Base-by-base conservation (phyloP, 768 basidiomycete genomes). In the Tylopilus sp. region DNA sequence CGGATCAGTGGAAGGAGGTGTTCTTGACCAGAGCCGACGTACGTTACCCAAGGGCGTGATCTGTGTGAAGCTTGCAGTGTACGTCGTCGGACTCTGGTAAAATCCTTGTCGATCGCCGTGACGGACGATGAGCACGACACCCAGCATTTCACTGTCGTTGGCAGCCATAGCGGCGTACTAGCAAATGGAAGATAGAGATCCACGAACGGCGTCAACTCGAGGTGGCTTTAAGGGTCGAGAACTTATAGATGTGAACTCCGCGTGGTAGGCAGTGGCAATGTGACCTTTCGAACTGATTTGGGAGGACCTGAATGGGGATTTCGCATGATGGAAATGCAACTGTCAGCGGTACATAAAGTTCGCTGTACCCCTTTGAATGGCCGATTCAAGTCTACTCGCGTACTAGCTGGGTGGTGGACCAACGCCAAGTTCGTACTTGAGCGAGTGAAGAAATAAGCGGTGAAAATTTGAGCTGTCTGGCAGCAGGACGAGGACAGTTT, bases 41-140 rank as follows among this genome's bases (percentile, higher is more conserved):
- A 85, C 85, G 60, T 79, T 82, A 46, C 85, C 85, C 22, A 86
- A 70, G n/a, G 85, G 79, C 4, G 85, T 86, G 44, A 86, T 78
- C n/a, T 72, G 63, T 1, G 85, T 86, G 35, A 68, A 66, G 8
- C 77, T 77, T 7, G 82, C 73, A 17, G 75, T 73, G 61, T 86
- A 86, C 1, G 79, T 78, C 3, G 65, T 70, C 8, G 83, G 82
- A 59, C 73, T 67, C 64, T 86, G 85, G 64, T 85, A 87, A 60
- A 86, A 86, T 0, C 82, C 83, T 66, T 70, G 68, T 35, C 82
- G 79, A 61, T 85, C 83, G 12, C 82, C 82, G 56, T 84, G 83
- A 48, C 83, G 75, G 30, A 75, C 62, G 45, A 84, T 63, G 36
- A 85, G 62, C n/a, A 84, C 75, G 21, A 78, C 79, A 39, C 83